Evolutionary conservation across 2,329 filamentous ascomycete genomes (phyloP).

Genomic region (Monascus ruber): DNA sequence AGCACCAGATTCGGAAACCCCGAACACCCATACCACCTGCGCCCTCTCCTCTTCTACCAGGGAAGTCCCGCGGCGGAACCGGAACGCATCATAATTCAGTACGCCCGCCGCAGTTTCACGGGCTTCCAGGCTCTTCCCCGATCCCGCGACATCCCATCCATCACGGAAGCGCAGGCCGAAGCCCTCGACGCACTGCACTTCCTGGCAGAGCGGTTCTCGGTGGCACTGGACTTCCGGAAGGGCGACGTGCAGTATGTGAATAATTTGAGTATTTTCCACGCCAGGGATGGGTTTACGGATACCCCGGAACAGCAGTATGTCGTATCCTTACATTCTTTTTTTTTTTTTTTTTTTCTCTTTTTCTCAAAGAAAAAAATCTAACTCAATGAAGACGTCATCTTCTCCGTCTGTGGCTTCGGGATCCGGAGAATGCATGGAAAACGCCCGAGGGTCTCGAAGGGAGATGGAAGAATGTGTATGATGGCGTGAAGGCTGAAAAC

Average conservation of each 20-base stretch:
- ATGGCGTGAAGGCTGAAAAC: conserved; percentile 26
- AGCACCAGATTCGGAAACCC: conserved; percentile 40
- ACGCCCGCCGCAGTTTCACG: conserved; percentile 48
- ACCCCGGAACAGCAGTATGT: conserved; percentile 25
- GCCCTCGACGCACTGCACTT: conserved; percentile 43
- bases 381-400: conserved; percentile 30
- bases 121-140: conserved; percentile 35
- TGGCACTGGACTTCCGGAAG: conserved; percentile 34
- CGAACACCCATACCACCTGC: conserved; percentile 34
- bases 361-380: not conserved
- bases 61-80: conserved; percentile 35
- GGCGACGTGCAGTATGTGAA: conserved; percentile 44
- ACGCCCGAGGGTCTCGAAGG: conserved; percentile 26
- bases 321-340: not conserved
- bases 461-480: conserved; percentile 33
- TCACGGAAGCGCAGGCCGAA: conserved; percentile 43
- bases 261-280: conserved; percentile 42
- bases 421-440: conserved; percentile 36
- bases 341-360: conserved; percentile 1
- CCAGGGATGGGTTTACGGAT: conserved; percentile 37
- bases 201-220: conserved; percentile 32
- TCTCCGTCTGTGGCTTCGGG: conserved; percentile 37
- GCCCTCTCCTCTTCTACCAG: conserved; percentile 41
- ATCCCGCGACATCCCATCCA: conserved; percentile 33
- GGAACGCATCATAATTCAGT: conserved; percentile 49